These are phyloP conservation scores for Babesia gibsoni DNA, from an alignment of 169 alveolate species.

Conservation along the genomic window DNA sequence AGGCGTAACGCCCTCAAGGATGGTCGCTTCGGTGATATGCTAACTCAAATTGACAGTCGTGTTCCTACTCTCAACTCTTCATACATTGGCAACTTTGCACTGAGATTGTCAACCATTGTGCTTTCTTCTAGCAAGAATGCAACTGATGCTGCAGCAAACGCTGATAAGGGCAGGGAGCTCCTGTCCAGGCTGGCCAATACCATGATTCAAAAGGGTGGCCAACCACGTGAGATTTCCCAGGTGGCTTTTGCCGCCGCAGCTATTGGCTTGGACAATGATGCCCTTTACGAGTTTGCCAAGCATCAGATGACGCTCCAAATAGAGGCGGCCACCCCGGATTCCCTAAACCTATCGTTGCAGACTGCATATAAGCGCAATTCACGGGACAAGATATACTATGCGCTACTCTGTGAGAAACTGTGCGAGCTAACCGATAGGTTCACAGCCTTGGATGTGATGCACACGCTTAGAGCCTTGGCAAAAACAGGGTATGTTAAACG, in stretches of 20 bases:
- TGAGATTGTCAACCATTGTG: constrained; percentile 20
- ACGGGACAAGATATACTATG: constrained; percentile 41
- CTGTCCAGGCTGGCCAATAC: constrained; percentile 47
- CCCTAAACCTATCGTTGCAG: constrained; percentile 47
- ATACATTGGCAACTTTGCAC: constrained; percentile 62
- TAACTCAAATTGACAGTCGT: constrained; percentile 57
- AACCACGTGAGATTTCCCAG: constrained; percentile 41
- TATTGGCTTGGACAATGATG: constrained; percentile 32
- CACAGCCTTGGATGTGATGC: constrained; percentile 56
- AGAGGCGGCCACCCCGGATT: constrained; percentile 58
- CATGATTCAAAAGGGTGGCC: constrained; percentile 45
- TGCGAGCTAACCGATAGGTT: constrained; percentile 63
- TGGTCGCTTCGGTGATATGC: constrained; percentile 40
- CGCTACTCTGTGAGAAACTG: constrained; percentile 59
- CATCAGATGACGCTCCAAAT: constrained; percentile 56
- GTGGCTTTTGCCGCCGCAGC: constrained; percentile 60
- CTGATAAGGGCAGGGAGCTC: constrained; percentile 19
- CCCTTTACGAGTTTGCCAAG: constrained; percentile 53
- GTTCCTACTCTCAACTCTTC: constrained; percentile 57
- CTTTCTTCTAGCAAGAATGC: not conserved
- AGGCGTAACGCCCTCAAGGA: constrained; percentile 39
- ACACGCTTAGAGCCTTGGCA: constrained; percentile 45
- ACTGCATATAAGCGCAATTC: constrained; percentile 28
- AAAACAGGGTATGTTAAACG: constrained; percentile 33
- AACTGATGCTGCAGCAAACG: not conserved